Base-by-base conservation (phyloP, 2,329 filamentous ascomycete species). In the Xylaria digitata region DNA sequence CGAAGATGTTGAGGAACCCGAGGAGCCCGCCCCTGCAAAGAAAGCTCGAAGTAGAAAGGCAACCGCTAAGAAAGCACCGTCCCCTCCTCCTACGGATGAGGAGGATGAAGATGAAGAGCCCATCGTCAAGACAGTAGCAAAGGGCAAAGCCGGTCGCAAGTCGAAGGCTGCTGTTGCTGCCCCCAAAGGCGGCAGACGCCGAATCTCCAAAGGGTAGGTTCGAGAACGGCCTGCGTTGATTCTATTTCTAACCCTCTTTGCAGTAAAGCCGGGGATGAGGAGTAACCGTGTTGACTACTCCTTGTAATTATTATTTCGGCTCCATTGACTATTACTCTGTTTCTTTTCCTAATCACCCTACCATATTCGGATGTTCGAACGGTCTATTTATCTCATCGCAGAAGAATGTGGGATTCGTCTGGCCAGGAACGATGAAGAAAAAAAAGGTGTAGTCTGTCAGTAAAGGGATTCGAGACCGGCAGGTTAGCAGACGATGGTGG, bases 111-210 rank as follows among this genome's bases (percentile, higher is more conserved):
- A 73, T 23, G 73, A 74, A 34, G 68, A 81, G 71, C 71, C 77
- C n/a, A 61, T 62, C 43, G 23, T 50, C 13, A 81, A 73, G 62
- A 45, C 68, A 6, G 64, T 64, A 26, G 57, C 64, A 0, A 74
- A 73, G 73, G 69, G 75, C 34, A 79, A 77, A 72, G 72, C 73
- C 53, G 71, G 72, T 50, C 74, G 75, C 42, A 73, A 73, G 67
- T 26, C 69, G 30, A 74, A 74, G 72, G 64, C 70, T 8, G 69
- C 68, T 6, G 64, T 60, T 42, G 52, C 62, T 42, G 67, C 71
- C 45, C 57, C 70, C 56, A 73, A 75, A 61, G 56, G 26, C 30
- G 54, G 30, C 26, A 64, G 50, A 63, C 71, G 68, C 45, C 70
- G 72, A 53, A 11, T 30, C 26, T 11, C 48, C 13, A 63, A 54